Base-by-base conservation (phyloP, 2,329 filamentous ascomycete genomes). In the Tolypocladium album region DNA sequence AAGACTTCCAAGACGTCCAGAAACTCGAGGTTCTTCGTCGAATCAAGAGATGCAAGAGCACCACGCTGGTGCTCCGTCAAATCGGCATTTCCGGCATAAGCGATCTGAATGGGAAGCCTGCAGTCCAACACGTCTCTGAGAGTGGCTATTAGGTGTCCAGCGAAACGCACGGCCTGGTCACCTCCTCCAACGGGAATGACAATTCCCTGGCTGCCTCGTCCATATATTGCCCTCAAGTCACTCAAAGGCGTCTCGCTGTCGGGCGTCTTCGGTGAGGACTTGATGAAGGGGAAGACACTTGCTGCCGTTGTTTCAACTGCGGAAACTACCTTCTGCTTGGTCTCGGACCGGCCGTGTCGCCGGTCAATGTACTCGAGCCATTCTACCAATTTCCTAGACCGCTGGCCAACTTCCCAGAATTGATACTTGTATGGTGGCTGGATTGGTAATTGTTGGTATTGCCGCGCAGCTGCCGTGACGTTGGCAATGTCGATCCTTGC, bases 11-110 rank as follows among this genome's bases (percentile, higher is more conserved):
- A 60, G 6, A 75, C 64, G 59, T 76, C 68, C 20, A 76, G 22
- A 52, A 75, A 71, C 8, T 69, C 66, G 2, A 74, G 64, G 0
- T 65, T 63, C 0, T 60, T 42, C 0, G 67, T 60, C 1, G 66
- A 64, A 3, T 67, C 60, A 4, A 67, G 61, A 0, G 58, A 43
- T 2, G 59, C 58, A 2, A 75, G 62, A 1, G 61, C 61, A 9
- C 67, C 61, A 8, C 72, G 66, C 7, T 71, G 65, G 6, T 62
- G 43, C 2, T 61, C 13, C 0, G 68, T 62, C 0, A 76, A 60
- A 55, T 74, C 72, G 0, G 62, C 55, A 31, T 75, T 69, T 31
- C 74, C 73, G 0, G 74, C 74, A 58, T 76, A 75, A 1, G 68
- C 70, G 36, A 75, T 55, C 39, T 75, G 67, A 7, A 76, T 75